phyloP scores from a whole-genome alignment of 108 stramenopile species.

The Fragilariopsis cylindrus region DNA sequence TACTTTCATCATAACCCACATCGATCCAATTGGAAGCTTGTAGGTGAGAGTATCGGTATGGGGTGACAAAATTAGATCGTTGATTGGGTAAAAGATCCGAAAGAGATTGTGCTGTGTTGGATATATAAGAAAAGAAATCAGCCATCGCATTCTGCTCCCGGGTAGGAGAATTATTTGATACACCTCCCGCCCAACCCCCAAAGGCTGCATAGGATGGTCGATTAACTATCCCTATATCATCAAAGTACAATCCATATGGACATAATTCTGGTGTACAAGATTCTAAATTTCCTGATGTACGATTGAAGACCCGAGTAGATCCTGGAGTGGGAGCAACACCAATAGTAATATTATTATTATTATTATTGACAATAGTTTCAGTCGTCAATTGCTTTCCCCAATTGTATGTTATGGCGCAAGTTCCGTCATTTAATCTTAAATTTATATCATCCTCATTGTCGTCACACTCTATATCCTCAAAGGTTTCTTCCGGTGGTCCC shows the following conservation, averaged over 20 bases:
- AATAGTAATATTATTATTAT: slow-evolving; percentile 11
- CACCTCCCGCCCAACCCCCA: slow-evolving; percentile 46
- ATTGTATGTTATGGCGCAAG: slow-evolving; percentile 48
- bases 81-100: slow-evolving; percentile 41
- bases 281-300: slow-evolving; percentile 24
- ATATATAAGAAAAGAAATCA: slow-evolving; percentile 47
- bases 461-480: no score
- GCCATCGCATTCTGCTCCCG: slow-evolving; percentile 31
- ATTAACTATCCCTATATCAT: slow-evolving; percentile 48
- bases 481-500: no score
- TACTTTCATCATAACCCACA: slow-evolving; percentile 20
- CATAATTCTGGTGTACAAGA: slow-evolving; percentile 37
- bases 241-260: slow-evolving; percentile 40
- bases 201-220: slow-evolving; percentile 49
- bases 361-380: no score
- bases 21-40: slow-evolving; percentile 20
- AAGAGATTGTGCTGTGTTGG: slow-evolving; percentile 26
- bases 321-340: slow-evolving; percentile 31
- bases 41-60: slow-evolving; percentile 35
- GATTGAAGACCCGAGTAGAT: slow-evolving; percentile 18
- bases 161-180: slow-evolving; percentile 23
- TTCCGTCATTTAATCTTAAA: slow-evolving; percentile 24
- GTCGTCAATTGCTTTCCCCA: slow-evolving; percentile 39
- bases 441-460: neutral
- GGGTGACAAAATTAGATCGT: slow-evolving; percentile 21